Evolutionary conservation across 2,329 filamentous ascomycete genomes (phyloP).

Genomic region (Ophiostoma sp.): DNA sequence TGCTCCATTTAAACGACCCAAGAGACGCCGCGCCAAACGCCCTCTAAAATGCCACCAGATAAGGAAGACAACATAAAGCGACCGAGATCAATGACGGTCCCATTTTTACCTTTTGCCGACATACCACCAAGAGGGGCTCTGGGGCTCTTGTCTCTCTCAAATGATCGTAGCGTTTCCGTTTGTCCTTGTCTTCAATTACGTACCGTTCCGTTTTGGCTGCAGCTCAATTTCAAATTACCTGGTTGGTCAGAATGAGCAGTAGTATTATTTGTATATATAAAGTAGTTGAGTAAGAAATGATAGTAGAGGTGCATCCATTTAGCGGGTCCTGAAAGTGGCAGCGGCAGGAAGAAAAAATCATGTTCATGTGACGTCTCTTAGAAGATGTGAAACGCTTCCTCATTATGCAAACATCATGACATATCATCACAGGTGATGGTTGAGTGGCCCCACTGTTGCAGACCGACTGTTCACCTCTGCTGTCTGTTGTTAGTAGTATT

Average conservation of each 20-base stretch:
- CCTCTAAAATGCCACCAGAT: background rate
- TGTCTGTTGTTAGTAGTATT: background rate
- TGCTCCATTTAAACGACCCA: background rate
- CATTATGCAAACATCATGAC: background rate
- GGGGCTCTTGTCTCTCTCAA: background rate
- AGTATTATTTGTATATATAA: background rate
- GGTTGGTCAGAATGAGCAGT: background rate
- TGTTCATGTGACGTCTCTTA: background rate
- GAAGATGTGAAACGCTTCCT: background rate
- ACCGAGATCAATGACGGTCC: background rate
- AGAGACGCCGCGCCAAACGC: slow-evolving; percentile 1
- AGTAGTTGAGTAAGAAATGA: background rate
- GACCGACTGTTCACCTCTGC: background rate
- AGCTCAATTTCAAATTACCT: slow-evolving; percentile 2
- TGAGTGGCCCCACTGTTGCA: background rate
- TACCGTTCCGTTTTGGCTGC: background rate
- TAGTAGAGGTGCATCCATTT: background rate
- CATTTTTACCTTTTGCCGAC: background rate
- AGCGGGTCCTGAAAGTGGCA: background rate
- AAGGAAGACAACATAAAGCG: background rate
- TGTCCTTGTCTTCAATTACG: background rate
- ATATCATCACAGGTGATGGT: background rate
- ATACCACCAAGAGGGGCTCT: background rate
- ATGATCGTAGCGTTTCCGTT: background rate
- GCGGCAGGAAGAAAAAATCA: background rate